Percentiles rank a stretch among this genome's conserved stretches.
Evolutionary conservation across 345 rosid species (phyloP).

Genomic region (Lagerstroemia speciosa): DNA sequence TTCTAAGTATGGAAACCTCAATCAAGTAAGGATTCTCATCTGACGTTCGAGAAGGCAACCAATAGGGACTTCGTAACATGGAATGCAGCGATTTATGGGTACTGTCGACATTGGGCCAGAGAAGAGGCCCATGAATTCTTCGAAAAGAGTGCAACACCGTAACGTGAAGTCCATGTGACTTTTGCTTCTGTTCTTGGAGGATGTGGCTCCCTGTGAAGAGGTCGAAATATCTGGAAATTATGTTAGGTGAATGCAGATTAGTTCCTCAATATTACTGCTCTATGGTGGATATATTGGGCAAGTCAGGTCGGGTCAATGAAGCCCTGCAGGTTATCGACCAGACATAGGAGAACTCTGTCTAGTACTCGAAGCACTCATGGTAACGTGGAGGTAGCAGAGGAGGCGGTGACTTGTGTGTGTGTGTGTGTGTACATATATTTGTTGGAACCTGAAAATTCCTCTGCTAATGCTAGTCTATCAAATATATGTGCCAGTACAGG

Average conservation of each 20-base stretch:
- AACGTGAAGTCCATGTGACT: constrained; percentile 61
- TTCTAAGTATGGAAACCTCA: constrained; percentile 87
- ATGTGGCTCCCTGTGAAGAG: constrained; percentile 60
- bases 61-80: constrained; percentile 73
- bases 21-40: constrained; percentile 53
- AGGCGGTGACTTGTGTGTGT: constrained; percentile 41
- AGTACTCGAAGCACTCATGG: constrained; percentile 65
- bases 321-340: constrained; percentile 49
- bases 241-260: constrained; percentile 50
- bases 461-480: constrained; percentile 66
- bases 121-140: constrained; percentile 58
- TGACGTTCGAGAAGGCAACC: constrained; percentile 58
- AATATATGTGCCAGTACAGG: constrained; percentile 81
- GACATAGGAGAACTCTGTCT: constrained; percentile 81
- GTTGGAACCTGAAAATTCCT: constrained; percentile 67
- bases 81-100: constrained; percentile 89
- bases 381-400: constrained; percentile 69
- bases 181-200: constrained; percentile 83
- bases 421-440: too few relatives aligned
- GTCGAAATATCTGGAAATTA: constrained; percentile 46
- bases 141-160: constrained; percentile 41
- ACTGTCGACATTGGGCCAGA: constrained; percentile 76
- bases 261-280: constrained; percentile 75
- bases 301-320: constrained; percentile 49
- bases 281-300: constrained; percentile 86